phyloP scores from a whole-genome alignment of 176 grass and related monocot species.

The Areca catechu region DNA sequence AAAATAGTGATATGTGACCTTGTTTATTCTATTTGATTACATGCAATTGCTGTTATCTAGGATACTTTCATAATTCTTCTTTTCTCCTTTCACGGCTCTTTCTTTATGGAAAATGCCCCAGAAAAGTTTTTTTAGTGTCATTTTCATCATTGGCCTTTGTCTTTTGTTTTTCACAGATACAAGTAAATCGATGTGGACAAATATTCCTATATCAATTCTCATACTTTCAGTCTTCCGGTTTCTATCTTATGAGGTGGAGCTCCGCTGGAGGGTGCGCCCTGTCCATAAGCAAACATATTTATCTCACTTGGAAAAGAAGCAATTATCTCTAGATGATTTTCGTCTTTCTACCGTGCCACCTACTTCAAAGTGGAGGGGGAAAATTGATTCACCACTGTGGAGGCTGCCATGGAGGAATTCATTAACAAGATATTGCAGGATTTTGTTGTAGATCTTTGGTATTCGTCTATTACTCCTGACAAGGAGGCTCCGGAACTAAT shows the following conservation, averaged over 20 bases:
- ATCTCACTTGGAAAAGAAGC: slow-evolving; percentile 52
- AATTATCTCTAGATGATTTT: slow-evolving; percentile 62
- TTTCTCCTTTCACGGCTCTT: too few species aligned
- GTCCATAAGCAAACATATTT: slow-evolving; percentile 62
- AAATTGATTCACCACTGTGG: slow-evolving; percentile 71
- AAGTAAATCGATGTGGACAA: slow-evolving; percentile 99
- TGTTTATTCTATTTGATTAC: too few species aligned
- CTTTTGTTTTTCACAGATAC: slow-evolving; percentile 63
- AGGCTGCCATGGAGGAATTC: slow-evolving; percentile 76
- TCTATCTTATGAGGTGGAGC: slow-evolving; percentile 79
- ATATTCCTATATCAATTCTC: slow-evolving; percentile 89
- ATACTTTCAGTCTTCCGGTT: slow-evolving; percentile 79
- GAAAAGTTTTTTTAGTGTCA: neutral
- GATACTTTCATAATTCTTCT: too few species aligned
- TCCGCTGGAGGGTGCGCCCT: slow-evolving; percentile 55
- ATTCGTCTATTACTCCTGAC: slow-evolving; percentile 81
- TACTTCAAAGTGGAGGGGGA: slow-evolving; percentile 77
- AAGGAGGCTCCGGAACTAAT: slow-evolving; percentile 88
- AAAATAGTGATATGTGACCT: too few species aligned
- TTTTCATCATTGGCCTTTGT: neutral
- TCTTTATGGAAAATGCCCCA: too few species aligned
- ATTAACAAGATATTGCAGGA: slow-evolving; percentile 77
- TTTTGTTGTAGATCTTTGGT: slow-evolving; percentile 86
- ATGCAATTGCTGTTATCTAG: too few species aligned
- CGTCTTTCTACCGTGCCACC: slow-evolving; percentile 51